These are phyloP conservation scores for Colletotrichum tropicicola DNA, from an alignment of 2,329 filamentous ascomycete genomes.

Conservation along the genomic window DNA sequence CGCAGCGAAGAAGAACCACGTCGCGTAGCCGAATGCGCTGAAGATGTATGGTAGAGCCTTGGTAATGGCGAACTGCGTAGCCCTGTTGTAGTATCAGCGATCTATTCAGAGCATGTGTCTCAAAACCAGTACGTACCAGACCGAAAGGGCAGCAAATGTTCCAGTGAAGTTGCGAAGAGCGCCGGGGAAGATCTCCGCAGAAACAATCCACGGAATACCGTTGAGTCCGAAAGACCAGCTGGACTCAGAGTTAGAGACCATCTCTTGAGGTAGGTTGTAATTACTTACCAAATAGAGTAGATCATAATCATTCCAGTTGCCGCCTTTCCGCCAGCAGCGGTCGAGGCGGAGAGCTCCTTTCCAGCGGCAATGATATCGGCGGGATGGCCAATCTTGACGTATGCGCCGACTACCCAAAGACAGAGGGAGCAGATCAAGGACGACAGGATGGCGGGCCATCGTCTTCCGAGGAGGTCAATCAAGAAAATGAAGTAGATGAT, in stretches of 20 bases:
- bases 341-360: conserved; percentile 49
- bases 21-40: conserved; percentile 54
- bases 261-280: no score
- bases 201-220: conserved; percentile 55
- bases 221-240: conserved; percentile 55
- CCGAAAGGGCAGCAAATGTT: conserved; percentile 45
- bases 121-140: neutral
- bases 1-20: conserved; percentile 65
- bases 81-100: conserved; percentile 41
- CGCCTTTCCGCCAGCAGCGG: conserved; percentile 56
- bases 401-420: conserved; percentile 61
- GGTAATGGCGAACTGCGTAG: conserved; percentile 51
- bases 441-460: conserved; percentile 54
- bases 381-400: conserved; percentile 61
- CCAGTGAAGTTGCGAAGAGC: conserved; percentile 51
- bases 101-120: neutral
- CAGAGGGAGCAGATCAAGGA: conserved; percentile 56
- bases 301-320: conserved; percentile 65
- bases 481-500: conserved; percentile 50
- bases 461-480: conserved; percentile 48
- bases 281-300: conserved; percentile 59
- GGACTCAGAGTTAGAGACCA: neutral
- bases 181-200: conserved; percentile 55
- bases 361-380: conserved; percentile 53
- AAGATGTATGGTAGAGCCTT: conserved; percentile 55